Evolutionary conservation across 176 grass and related monocot species (phyloP).

Genomic region (Pontederia crassipes): DNA sequence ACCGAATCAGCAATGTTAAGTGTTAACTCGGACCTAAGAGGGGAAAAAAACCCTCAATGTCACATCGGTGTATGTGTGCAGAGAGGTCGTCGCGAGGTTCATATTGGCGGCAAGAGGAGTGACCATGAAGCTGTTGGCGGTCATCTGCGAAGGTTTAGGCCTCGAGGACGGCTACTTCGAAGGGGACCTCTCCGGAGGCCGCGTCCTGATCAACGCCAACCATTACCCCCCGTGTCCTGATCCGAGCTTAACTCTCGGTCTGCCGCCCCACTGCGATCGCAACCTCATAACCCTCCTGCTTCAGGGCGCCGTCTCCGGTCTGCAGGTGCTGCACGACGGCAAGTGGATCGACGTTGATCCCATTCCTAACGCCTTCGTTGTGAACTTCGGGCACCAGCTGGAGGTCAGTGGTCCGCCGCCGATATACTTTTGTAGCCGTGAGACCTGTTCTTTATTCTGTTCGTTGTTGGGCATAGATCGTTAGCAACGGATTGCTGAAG

Average conservation of each 20-base stretch:
- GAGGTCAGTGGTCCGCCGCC: slow-evolving; percentile 17
- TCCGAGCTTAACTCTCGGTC: slow-evolving; percentile 48
- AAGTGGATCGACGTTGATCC: slow-evolving; percentile 38
- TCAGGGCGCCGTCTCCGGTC: slow-evolving; percentile 34
- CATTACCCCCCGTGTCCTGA: slow-evolving; percentile 52
- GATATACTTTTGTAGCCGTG: not conserved
- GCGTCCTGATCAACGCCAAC: slow-evolving; percentile 51
- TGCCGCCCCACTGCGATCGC: slow-evolving; percentile 66
- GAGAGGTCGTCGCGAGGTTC: slow-evolving; percentile 30
- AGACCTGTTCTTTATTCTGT: not conserved
- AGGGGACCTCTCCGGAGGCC: slow-evolving; percentile 32
- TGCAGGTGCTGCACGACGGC: slow-evolving; percentile 36
- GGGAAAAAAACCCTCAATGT: not conserved
- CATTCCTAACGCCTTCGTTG: slow-evolving; percentile 27
- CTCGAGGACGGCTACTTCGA: slow-evolving; percentile 46
- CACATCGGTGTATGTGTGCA: not conserved
- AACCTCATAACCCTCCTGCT: slow-evolving; percentile 57
- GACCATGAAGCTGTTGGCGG: slow-evolving; percentile 43
- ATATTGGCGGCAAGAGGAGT: slow-evolving; percentile 25
- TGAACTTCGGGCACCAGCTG: slow-evolving; percentile 45
- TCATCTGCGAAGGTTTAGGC: slow-evolving; percentile 53
- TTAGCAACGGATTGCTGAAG: slow-evolving; percentile 50
- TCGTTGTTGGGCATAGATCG: slow-evolving; percentile 26
- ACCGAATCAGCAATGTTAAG: not conserved
- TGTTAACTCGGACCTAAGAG: not conserved